A percentile compares a stretch with the other conserved stretches of the same genome.
Conservation (phyloP, 2,329 filamentous ascomycete species). For the Neofusicoccum ribis region DNA sequence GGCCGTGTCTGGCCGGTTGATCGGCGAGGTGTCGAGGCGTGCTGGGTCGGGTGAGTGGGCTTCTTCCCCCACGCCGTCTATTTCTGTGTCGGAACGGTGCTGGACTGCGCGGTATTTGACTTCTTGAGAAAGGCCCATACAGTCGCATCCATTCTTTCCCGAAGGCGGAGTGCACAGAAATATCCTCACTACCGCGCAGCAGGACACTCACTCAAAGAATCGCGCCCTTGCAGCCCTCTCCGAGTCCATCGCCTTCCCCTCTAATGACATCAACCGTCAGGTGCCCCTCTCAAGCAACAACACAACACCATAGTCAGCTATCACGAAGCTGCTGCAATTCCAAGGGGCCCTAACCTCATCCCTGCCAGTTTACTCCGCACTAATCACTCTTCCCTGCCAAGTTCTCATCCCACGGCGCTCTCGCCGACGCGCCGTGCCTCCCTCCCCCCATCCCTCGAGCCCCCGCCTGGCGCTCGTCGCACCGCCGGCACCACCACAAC, state of each 20-base stretch:
- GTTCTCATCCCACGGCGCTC: neutral
- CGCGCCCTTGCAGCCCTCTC: neutral
- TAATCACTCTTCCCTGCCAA: neutral
- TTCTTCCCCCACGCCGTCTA: neutral
- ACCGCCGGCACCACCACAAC: neutral
- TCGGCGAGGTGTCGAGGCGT: neutral
- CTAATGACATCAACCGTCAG: neutral
- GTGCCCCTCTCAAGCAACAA: neutral
- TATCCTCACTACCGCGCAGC: neutral
- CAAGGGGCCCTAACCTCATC: neutral
- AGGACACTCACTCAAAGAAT: no score
- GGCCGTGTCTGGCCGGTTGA: neutral
- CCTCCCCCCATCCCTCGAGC: neutral
- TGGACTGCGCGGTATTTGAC: no score
- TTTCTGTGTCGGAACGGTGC: neutral
- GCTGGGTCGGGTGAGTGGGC: neutral
- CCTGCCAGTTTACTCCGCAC: neutral
- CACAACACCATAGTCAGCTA: neutral
- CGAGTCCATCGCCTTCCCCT: neutral
- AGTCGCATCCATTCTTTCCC: no score
- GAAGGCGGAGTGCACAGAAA: no score
- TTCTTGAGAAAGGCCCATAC: no score
- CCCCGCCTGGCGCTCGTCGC: neutral
- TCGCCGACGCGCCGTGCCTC: neutral
- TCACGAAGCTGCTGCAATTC: neutral